Base-by-base conservation (phyloP, 192 early-diverging fungal species). In the Entrophospora sp. region DNA sequence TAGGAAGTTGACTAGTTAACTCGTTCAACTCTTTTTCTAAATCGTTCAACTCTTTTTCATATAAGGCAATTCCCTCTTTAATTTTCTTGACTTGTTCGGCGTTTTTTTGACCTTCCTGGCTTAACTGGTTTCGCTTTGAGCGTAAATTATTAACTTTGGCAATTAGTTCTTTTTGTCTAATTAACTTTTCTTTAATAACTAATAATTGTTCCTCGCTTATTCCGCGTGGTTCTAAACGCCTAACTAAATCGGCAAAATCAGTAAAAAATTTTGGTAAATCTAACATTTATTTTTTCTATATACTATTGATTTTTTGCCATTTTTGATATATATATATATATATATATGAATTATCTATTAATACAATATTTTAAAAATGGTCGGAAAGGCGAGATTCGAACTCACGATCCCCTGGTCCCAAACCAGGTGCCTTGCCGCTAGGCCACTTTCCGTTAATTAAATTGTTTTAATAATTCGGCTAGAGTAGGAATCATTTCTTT, bases 301-400 rank as follows among this genome's bases (percentile, higher is more conserved):
- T 49, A 10, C 48, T n/a, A n/a, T n/a, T n/a, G n/a, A n/a, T n/a
- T n/a, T n/a, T n/a, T n/a, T n/a, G n/a, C n/a, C n/a, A n/a, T n/a
- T n/a, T n/a, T n/a, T n/a, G n/a, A n/a, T n/a, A n/a, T n/a, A n/a
- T n/a, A n/a, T n/a, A n/a, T n/a, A n/a, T n/a, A n/a, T n/a, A n/a
- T n/a, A n/a, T n/a, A n/a, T n/a, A n/a, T n/a, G n/a, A n/a, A n/a
- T n/a, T n/a, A n/a, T n/a, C n/a, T n/a, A n/a, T n/a, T n/a, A 20
- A 5, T 49, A 22, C 6, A 22, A 49, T 24, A 24, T 20, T 5
- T 6, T 20, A 49, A 49, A 49, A 20, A 49, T 49, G 48, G 48
- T 49, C 48, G 48, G 48, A 49, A 49, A 49, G 24, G 48, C 48
- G 48, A 49, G 48, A 49, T 49, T 49, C 48, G 48, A 49, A 49